Evolutionary conservation across 2,329 filamentous ascomycete genomes (phyloP).

Genomic region (Alternaria solani): DNA sequence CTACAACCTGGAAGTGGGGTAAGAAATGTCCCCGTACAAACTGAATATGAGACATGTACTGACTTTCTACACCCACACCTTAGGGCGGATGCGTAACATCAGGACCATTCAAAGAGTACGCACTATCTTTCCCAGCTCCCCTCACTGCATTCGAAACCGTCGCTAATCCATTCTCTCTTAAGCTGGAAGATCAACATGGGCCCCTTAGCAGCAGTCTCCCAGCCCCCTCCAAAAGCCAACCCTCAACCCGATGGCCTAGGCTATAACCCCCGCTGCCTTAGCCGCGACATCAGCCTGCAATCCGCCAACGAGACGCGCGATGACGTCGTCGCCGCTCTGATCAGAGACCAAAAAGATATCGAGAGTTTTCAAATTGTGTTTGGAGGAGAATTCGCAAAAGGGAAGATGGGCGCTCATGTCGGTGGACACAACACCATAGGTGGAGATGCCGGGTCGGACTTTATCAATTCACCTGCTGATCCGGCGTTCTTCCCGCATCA

Average conservation of each 20-base stretch:
- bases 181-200: slow-evolving; percentile 55
- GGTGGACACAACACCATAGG: slow-evolving; percentile 57
- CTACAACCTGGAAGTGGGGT: slow-evolving; percentile 60
- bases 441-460: slow-evolving; percentile 42
- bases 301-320: slow-evolving; percentile 36
- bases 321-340: slow-evolving; percentile 31
- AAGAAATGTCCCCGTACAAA: too few relatives aligned
- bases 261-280: slow-evolving; percentile 51
- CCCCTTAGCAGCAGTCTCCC: slow-evolving; percentile 53
- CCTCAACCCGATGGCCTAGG: slow-evolving; percentile 37
- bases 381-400: slow-evolving; percentile 48
- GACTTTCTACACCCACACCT: too few relatives aligned
- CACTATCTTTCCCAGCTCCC: not conserved
- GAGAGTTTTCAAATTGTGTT: slow-evolving; percentile 49
- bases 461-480: slow-evolving; percentile 2
- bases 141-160: not conserved
- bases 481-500: slow-evolving; percentile 49
- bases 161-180: slow-evolving; percentile 1
- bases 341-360: slow-evolving; percentile 37
- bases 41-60: too few relatives aligned
- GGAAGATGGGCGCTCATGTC: slow-evolving; percentile 54
- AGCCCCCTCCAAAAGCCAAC: slow-evolving; percentile 33
- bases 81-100: slow-evolving; percentile 61
- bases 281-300: slow-evolving; percentile 46
- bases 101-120: slow-evolving; percentile 61